These are phyloP conservation scores for Tylopilus vinaceipallidus DNA, from an alignment of 768 basidiomycete species.

Conservation along the genomic window DNA sequence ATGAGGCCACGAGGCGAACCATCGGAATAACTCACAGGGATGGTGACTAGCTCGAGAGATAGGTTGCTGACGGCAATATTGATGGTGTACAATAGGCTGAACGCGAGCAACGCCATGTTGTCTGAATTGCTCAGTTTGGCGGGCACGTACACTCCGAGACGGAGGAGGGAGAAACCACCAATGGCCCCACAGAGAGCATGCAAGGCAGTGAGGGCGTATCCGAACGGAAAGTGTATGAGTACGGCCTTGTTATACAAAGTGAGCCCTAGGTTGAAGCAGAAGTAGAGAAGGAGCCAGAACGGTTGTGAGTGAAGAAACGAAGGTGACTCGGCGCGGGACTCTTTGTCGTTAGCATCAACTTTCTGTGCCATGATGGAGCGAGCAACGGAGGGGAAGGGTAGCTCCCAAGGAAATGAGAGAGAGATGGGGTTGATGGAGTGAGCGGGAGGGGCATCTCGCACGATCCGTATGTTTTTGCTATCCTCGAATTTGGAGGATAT, in stretches of 20 bases:
- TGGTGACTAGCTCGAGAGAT: conserved; percentile 82
- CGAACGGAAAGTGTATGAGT: conserved; percentile 90
- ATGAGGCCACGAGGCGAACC: background rate
- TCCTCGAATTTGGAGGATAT: conserved; percentile 7
- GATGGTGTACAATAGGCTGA: conserved; percentile 88
- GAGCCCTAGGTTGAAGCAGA: conserved; percentile 85
- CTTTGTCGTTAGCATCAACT: conserved; percentile 1
- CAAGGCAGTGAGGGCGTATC: conserved; percentile 90
- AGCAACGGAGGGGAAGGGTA: conserved; percentile 13
- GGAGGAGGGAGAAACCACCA: conserved; percentile 70
- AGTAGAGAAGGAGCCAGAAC: conserved; percentile 80
- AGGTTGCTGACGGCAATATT: conserved; percentile 96
- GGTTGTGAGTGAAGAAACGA: conserved; percentile 31
- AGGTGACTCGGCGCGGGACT: conserved; percentile 8
- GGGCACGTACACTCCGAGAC: conserved; percentile 56
- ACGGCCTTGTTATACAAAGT: conserved; percentile 96
- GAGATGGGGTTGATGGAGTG: conserved; percentile 4
- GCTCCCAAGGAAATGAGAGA: conserved; percentile 20
- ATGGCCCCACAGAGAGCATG: conserved; percentile 85
- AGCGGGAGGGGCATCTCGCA: background rate
- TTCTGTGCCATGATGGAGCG: conserved; percentile 2
- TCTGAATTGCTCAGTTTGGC: conserved; percentile 50
- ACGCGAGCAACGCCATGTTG: conserved; percentile 65
- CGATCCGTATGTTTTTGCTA: background rate
- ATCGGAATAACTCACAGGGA: conserved; percentile 62